Evolutionary conservation across 352 stramenopile genomes (phyloP), one percentile per base, ranked within the genome.

Genomic region (Halophytophthora polymorphica): DNA sequence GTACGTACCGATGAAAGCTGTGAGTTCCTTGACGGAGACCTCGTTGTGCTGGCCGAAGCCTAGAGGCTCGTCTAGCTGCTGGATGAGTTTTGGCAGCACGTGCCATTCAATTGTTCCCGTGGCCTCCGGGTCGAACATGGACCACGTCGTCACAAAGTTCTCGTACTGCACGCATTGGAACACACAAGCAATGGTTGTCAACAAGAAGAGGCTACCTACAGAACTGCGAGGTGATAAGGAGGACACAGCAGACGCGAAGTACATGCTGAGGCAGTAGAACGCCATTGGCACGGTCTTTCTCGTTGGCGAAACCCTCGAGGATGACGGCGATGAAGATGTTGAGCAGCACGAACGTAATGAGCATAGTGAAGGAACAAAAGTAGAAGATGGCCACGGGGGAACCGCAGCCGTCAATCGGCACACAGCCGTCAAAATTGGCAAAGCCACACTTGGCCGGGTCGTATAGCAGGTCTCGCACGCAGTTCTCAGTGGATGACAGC

Each of bases 261-360:
- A 78, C 64, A 36, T 78, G 64, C n/a, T 78, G 61, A 5, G 57
- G 68, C 4, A 71, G 33, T 15, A 79, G 49, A 18, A 79, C 66
- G 23, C 69, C 57, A 38, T 50, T 64, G 8, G 87, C 76, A 19
- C 82, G 71, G 45, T 93, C 83, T 48, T 78, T 81, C 47, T 77
- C 79, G 47, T 79, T 77, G 29, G 88, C 68, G 58, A 95, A 96
- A 13, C 76, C 81, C 42, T 94, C 79, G 18, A 95, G 71, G 28
- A 96, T 87, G 45, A 95, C 76, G 44, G 74, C 85, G 42, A 96
- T 88, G 60, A 96, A 94, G 50, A 95, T 78, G 61, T 95, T 95
- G 45, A 96, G 59, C 35, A 95, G 61, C 25, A 95, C 60, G 51
- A 86, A 95, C 2, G 72, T 88, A 29, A 96, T 77, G 15, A 92